phyloP scores from a whole-genome alignment of 2,329 filamentous ascomycete genomes.

The Sporothrix schenckii region DNA sequence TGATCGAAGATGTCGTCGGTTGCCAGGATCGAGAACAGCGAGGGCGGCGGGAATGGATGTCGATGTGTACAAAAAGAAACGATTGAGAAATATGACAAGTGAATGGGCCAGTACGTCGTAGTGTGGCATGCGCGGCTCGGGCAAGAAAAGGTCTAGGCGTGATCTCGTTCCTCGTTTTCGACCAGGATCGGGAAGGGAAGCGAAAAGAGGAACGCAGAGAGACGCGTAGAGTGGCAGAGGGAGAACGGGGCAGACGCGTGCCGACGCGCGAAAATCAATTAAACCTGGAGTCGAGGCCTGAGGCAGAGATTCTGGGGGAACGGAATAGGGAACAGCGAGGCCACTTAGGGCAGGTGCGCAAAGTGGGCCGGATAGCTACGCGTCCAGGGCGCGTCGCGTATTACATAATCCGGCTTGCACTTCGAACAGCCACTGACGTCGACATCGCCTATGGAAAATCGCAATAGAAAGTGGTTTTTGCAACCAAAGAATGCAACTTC shows the following conservation, averaged over 20 bases:
- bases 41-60: neutral
- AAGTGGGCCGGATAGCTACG: neutral
- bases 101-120: neutral
- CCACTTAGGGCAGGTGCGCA: too few species aligned
- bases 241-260: slow-evolving; percentile 19
- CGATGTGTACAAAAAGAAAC: neutral
- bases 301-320: slow-evolving; percentile 23
- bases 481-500: too few species aligned
- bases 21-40: neutral
- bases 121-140: neutral
- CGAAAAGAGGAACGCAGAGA: neutral
- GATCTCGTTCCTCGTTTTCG: neutral
- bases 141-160: neutral
- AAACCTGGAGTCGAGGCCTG: slow-evolving; percentile 16
- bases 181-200: neutral
- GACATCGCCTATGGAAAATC: neutral
- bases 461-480: too few species aligned
- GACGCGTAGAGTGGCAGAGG: slow-evolving; percentile 9
- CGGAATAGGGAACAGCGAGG: neutral
- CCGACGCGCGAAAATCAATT: slow-evolving; percentile 30
- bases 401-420: neutral
- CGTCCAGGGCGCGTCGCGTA: slow-evolving; percentile 20
- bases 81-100: neutral
- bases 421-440: neutral
- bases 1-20: neutral